These are phyloP conservation scores for Albatrellus ellisii DNA, from an alignment of 768 basidiomycete genomes.

Conservation along the genomic window DNA sequence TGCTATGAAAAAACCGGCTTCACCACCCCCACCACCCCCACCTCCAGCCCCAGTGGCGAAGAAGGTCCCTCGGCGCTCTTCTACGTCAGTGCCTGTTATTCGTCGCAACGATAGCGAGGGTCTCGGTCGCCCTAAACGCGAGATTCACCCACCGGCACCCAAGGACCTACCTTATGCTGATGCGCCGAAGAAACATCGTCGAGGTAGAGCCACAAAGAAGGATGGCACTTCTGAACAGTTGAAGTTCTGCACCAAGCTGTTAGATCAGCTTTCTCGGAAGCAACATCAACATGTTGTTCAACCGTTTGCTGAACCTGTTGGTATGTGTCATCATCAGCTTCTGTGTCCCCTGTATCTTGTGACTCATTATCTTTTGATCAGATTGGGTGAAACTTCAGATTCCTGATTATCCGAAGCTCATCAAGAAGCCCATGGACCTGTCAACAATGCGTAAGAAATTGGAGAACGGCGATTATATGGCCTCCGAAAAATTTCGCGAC, in stretches of 20 bases:
- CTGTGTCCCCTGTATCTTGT: too few relatives aligned
- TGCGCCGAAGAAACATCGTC: conserved; percentile 45
- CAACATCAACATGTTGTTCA: conserved; percentile 58
- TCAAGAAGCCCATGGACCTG: conserved; percentile 95
- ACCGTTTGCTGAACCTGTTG: conserved; percentile 92
- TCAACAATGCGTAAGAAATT: conserved; percentile 81
- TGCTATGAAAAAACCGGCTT: conserved; percentile 28
- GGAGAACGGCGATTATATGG: conserved; percentile 60
- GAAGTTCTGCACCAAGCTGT: conserved; percentile 63
- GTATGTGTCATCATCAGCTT: conserved; percentile 33
- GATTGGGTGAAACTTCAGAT: conserved; percentile 71
- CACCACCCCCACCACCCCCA: conserved; percentile 24
- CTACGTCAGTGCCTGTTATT: conserved; percentile 72
- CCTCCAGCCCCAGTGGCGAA: conserved; percentile 32
- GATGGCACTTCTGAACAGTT: conserved; percentile 76
- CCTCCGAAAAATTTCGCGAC: conserved; percentile 69
- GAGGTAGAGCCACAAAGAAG: conserved; percentile 44
- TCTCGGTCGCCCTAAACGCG: conserved; percentile 82
- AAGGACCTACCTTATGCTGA: conserved; percentile 84
- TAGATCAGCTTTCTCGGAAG: conserved; percentile 69
- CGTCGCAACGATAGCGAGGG: conserved; percentile 59
- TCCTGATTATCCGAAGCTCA: conserved; percentile 73
- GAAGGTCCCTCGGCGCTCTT: conserved; percentile 47
- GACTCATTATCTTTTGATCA: conserved; percentile 18
- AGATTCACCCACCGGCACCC: conserved; percentile 91